phyloP scores from a whole-genome alignment of 257 asterid species.

The Henckelia pumila region DNA sequence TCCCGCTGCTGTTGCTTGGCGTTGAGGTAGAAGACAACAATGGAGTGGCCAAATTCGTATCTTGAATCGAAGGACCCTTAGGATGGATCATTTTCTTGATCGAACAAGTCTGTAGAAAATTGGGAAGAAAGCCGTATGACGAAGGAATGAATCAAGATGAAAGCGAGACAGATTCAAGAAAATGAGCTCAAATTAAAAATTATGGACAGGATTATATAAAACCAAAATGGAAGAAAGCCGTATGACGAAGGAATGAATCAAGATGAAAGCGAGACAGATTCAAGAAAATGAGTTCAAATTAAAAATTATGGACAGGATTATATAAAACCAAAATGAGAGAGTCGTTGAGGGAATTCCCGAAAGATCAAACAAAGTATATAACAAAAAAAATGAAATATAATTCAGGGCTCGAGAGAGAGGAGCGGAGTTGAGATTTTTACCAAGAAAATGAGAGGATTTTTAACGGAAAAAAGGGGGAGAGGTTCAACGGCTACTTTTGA shows the following conservation, averaged over 20 bases:
- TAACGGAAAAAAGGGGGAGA: slow-evolving; percentile 29
- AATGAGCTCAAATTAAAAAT: no score
- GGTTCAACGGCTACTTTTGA: slow-evolving; percentile 79
- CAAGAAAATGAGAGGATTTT: slow-evolving; percentile 13
- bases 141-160: slow-evolving; percentile 8
- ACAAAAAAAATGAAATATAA: slow-evolving; percentile 6
- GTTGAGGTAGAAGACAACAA: slow-evolving; percentile 37
- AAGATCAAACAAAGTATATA: no score
- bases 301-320: no score
- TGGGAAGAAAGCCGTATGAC: not conserved
- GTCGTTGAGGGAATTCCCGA: no score
- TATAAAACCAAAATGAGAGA: no score
- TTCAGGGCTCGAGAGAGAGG: slow-evolving; percentile 19
- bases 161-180: slow-evolving; percentile 11
- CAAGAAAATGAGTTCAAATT: no score
- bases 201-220: no score
- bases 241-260: no score
- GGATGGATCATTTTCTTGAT: slow-evolving; percentile 32
- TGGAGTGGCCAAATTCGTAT: slow-evolving; percentile 34
- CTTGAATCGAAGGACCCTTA: slow-evolving; percentile 20
- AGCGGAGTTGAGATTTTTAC: slow-evolving; percentile 26
- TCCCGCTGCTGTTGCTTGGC: slow-evolving; percentile 32
- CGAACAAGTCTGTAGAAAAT: not conserved
- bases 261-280: no score
- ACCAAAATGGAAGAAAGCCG: no score